Evolutionary conservation across 192 early-diverging fungal genomes (phyloP).

Genomic region (Dispira parvispora): DNA sequence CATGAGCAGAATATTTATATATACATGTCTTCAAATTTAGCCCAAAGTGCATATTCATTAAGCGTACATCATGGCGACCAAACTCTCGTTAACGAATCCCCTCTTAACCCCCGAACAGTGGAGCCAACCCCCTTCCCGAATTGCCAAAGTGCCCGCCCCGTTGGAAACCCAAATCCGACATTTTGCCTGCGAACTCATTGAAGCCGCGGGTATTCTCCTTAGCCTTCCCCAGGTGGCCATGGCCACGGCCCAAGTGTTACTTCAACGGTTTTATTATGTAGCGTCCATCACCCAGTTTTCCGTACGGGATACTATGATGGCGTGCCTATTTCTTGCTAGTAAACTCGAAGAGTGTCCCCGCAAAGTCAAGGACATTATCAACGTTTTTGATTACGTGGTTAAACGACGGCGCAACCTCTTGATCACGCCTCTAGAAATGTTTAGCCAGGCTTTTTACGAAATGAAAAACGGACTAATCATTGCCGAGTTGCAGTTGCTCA

Average conservation of each 20-base stretch:
- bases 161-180: slow-evolving; percentile 58
- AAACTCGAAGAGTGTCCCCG: slow-evolving; percentile 73
- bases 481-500: slow-evolving; percentile 79
- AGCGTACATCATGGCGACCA: slow-evolving; percentile 12
- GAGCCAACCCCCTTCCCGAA: slow-evolving; percentile 39
- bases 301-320: slow-evolving; percentile 47
- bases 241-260: slow-evolving; percentile 89
- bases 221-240: slow-evolving; percentile 80
- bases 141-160: slow-evolving; percentile 36
- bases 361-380: slow-evolving; percentile 63
- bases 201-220: slow-evolving; percentile 62
- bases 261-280: slow-evolving; percentile 83
- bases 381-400: slow-evolving; percentile 57
- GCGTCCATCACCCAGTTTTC: slow-evolving; percentile 56
- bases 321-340: slow-evolving; percentile 52
- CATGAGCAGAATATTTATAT: no score
- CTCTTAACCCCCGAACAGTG: slow-evolving; percentile 58
- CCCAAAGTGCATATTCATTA: neutral
- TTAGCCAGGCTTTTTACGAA: slow-evolving; percentile 49
- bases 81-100: slow-evolving; percentile 63
- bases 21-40: no score
- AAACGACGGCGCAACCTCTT: slow-evolving; percentile 32
- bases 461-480: slow-evolving; percentile 63
- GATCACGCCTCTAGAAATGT: slow-evolving; percentile 36
- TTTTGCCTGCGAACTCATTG: slow-evolving; percentile 68